Evolutionary conservation across 352 stramenopile genomes (phyloP).

Genomic region (Pythium aristosporum): DNA sequence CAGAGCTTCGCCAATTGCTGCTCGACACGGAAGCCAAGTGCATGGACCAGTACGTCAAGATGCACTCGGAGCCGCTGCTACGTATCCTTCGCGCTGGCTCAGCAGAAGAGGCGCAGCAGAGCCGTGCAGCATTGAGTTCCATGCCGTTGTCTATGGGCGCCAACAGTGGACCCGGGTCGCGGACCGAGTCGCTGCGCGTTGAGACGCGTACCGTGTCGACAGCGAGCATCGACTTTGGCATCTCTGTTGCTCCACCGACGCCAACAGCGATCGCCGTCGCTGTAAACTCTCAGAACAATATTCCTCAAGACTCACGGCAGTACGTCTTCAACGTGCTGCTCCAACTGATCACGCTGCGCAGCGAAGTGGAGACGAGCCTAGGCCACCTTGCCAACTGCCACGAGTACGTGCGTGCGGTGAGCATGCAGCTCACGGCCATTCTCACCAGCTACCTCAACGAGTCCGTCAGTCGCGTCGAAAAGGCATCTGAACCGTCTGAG

Average conservation of each 20-base stretch:
- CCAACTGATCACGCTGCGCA: constrained; percentile 71
- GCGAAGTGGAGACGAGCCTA: constrained; percentile 71
- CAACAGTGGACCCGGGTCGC: constrained; percentile 32
- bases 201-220: constrained; percentile 33
- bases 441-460: constrained; percentile 48
- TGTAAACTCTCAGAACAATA: constrained; percentile 20
- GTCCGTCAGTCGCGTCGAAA: constrained; percentile 33
- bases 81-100: constrained; percentile 47
- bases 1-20: constrained; percentile 40
- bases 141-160: constrained; percentile 8
- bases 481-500: constrained; percentile 24
- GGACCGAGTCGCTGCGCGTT: constrained; percentile 25
- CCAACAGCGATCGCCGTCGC: constrained; percentile 24
- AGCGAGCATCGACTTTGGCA: constrained; percentile 25
- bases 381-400: constrained; percentile 50
- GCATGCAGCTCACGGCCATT: constrained; percentile 48
- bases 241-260: constrained; percentile 15
- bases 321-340: constrained; percentile 84
- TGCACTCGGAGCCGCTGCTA: constrained; percentile 48
- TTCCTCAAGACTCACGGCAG: constrained; percentile 58
- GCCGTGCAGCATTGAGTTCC: constrained; percentile 3
- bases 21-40: constrained; percentile 54
- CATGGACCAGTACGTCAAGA: constrained; percentile 57
- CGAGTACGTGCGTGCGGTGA: constrained; percentile 54
- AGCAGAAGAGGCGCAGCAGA: constrained; percentile 47